A percentile compares a stretch with the other conserved stretches of the same genome.
These are phyloP conservation scores for Xylaria sp. DNA, from an alignment of 2,329 filamentous ascomycete genomes.

Conservation along the genomic window DNA sequence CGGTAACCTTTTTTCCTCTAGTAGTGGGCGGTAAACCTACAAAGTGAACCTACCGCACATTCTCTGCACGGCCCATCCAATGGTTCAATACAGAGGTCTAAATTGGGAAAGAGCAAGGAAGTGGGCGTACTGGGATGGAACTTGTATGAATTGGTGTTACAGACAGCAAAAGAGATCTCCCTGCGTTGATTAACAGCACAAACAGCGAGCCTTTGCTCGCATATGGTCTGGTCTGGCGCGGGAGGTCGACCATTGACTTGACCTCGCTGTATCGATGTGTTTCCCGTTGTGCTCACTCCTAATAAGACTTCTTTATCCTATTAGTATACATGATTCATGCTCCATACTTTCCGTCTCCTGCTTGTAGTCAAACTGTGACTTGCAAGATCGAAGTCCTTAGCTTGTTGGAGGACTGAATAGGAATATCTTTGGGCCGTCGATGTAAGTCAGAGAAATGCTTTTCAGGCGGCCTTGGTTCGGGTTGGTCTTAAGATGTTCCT, in stretches of 20 bases:
- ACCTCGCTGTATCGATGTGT: slow-evolving; percentile 40
- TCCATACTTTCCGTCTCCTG: background rate
- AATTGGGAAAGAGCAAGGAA: slow-evolving; percentile 49
- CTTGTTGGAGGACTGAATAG: background rate
- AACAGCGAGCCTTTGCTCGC: slow-evolving; percentile 38
- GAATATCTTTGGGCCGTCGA: no score
- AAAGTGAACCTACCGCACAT: slow-evolving; percentile 43
- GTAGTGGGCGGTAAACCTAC: slow-evolving; percentile 41
- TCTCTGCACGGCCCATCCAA: slow-evolving; percentile 36
- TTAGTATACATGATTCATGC: slow-evolving; percentile 22
- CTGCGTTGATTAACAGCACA: slow-evolving; percentile 42
- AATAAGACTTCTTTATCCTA: slow-evolving; percentile 44
- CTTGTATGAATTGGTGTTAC: slow-evolving; percentile 53
- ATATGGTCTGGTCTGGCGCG: slow-evolving; percentile 39
- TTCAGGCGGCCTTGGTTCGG: no score
- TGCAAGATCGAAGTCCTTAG: background rate
- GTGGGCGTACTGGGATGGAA: slow-evolving; percentile 52
- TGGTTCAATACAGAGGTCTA: slow-evolving; percentile 47
- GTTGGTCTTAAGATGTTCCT: background rate
- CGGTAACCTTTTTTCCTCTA: slow-evolving; percentile 44
- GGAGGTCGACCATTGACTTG: slow-evolving; percentile 33
- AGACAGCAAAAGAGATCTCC: slow-evolving; percentile 47
- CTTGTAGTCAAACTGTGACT: background rate
- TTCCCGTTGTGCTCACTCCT: slow-evolving; percentile 42
- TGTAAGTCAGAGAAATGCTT: no score